Evolutionary conservation across 352 stramenopile genomes (phyloP).

Genomic region (Phytophthora citricola): DNA sequence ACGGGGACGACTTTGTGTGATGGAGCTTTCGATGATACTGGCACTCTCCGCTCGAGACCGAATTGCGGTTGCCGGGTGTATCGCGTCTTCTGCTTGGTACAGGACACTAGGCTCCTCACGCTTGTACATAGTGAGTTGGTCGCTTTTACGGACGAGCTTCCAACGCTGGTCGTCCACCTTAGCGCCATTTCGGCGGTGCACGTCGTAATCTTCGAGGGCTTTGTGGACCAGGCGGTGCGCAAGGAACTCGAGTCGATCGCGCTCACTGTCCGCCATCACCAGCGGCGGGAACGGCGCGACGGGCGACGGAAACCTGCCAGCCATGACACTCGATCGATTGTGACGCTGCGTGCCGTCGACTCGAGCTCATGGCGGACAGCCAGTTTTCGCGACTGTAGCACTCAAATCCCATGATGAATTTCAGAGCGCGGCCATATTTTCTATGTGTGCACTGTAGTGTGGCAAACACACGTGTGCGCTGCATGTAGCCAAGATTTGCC

Average conservation of each 20-base stretch:
- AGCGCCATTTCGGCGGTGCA: constrained; percentile 17
- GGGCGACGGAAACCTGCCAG: constrained; percentile 33
- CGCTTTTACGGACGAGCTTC: constrained; percentile 35
- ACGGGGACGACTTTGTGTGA: constrained; percentile 26
- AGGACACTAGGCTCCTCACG: constrained; percentile 14
- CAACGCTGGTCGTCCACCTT: constrained; percentile 37
- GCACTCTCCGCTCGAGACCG: constrained; percentile 15
- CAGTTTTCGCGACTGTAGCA: constrained; percentile 31
- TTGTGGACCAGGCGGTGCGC: constrained; percentile 36
- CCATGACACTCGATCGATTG: constrained; percentile 25
- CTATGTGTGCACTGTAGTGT: too few relatives aligned
- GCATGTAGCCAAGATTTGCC: constrained; percentile 14
- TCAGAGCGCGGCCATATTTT: constrained; percentile 8
- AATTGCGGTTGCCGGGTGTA: constrained; percentile 25
- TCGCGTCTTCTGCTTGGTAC: constrained; percentile 10
- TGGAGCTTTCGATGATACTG: constrained; percentile 17
- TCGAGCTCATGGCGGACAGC: constrained; percentile 14
- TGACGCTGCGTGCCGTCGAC: constrained; percentile 7
- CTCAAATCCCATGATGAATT: constrained; percentile 30
- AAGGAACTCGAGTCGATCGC: constrained; percentile 40
- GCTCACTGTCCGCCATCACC: constrained; percentile 36
- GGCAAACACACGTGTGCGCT: constrained; percentile 1
- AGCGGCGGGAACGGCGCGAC: constrained; percentile 34
- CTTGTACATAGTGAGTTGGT: constrained; percentile 46
- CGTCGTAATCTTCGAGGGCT: constrained; percentile 41